Evolutionary conservation across 768 basidiomycete species (phyloP), one percentile per base, ranked within the genome.

Genomic region (Hebeloma cylindrosporum): DNA sequence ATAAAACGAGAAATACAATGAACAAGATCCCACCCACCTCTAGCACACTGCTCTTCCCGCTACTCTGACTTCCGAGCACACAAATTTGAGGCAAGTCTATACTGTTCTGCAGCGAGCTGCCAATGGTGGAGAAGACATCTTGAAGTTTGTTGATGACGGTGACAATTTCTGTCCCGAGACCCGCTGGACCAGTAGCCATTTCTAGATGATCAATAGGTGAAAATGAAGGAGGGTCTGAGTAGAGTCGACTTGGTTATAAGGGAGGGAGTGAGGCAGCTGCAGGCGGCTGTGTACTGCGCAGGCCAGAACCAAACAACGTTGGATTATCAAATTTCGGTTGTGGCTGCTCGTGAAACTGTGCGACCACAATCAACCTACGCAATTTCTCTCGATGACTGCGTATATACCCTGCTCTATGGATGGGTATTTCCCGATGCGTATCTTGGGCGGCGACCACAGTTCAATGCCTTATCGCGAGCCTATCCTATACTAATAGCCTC

Each of bases 51-150:
- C 90, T 93, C 76, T 93, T 93, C 46, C 90, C 90, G 58, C 89
- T 91, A 70, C 90, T 92, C 65, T 93, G 90, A 69, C 88, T 89
- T 23, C 90, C 90, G 13, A 93, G 75, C 37, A 93, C 90, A 57
- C 90, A 93, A 63, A 93, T 93, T 72, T 93, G 90, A 10, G 90
- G 90, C 45, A 93, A 73, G 79, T 93, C 90, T 77, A 93, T 88
- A 66, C 80, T 77, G 26, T 84, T 73, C 42, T 83, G 82, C 37
- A 59, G 47, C 18, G 79, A 82, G 17, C 85, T 79, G 57, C 90
- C 90, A 50, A 93, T 85, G 13, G 90, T 82, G 27, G 81, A 77
- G 66, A 93, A 93, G 53, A 91, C 90, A 73, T 93, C 90, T 65
- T 93, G 90, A 33, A 93, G 84, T 61, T 88, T 93, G 77, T 93